Evolutionary conservation across 805 yeast species (phyloP).

Genomic region (Metschnikowia kofuensis): DNA sequence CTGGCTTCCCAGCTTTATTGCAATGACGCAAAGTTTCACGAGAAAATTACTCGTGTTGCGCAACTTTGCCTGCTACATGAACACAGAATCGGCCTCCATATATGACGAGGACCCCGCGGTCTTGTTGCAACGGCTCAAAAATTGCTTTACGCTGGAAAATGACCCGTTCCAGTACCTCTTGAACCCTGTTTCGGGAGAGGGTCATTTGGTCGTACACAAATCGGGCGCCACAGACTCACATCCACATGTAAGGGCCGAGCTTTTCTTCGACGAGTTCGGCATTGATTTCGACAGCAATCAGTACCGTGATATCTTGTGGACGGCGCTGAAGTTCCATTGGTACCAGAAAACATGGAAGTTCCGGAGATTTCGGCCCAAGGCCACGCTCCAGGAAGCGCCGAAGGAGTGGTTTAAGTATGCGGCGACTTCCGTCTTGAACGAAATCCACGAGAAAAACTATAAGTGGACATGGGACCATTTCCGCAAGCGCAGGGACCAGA

Average conservation of each 20-base stretch:
- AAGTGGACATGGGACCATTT: slow-evolving; percentile 90
- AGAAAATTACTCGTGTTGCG: slow-evolving; percentile 75
- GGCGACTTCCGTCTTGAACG: slow-evolving; percentile 69
- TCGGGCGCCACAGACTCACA: slow-evolving; percentile 61
- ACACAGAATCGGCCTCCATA: slow-evolving; percentile 58
- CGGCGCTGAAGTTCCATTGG: slow-evolving; percentile 79
- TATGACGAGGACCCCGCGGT: slow-evolving; percentile 46
- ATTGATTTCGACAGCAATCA: slow-evolving; percentile 80
- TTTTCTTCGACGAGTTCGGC: slow-evolving; percentile 87
- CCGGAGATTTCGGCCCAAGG: slow-evolving; percentile 64
- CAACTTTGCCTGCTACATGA: slow-evolving; percentile 79
- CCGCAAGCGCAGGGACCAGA: slow-evolving; percentile 64
- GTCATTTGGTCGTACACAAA: slow-evolving; percentile 79
- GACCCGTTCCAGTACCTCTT: slow-evolving; percentile 53
- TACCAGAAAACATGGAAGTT: slow-evolving; percentile 73
- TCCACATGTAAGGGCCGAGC: slow-evolving; percentile 71
- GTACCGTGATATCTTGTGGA: slow-evolving; percentile 75
- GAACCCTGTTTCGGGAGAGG: slow-evolving; percentile 86
- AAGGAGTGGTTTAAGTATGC: slow-evolving; percentile 80
- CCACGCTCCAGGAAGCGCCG: slow-evolving; percentile 59
- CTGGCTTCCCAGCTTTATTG: slow-evolving; percentile 85
- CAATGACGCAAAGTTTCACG: slow-evolving; percentile 63
- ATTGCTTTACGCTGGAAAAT: slow-evolving; percentile 33
- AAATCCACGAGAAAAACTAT: slow-evolving; percentile 75
- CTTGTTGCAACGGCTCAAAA: slow-evolving; percentile 47